Evolutionary conservation across 2,329 filamentous ascomycete genomes (phyloP), one percentile per base, ranked within the genome.

Genomic region (Fusarium sp.): DNA sequence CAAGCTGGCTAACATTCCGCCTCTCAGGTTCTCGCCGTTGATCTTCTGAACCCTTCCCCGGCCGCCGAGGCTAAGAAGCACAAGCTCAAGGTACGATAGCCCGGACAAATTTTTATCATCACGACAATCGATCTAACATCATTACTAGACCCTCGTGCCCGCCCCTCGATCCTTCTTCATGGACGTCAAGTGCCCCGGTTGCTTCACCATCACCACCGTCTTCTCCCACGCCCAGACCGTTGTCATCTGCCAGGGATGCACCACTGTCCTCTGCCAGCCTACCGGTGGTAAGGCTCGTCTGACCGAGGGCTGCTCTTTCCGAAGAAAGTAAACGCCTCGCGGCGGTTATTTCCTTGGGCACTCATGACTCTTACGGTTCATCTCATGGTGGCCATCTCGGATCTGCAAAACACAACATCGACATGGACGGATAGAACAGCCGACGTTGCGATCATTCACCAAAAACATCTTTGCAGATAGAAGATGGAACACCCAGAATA

Each of bases 161-260:
- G 92, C 90, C 77, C 96, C 96, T 81, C 94, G 96, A 85, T 98
- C 95, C 78, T 99, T 98, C 93, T 99, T 99, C 93, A 99, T 99
- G 96, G 96, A 99, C 84, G 96, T 99, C 89, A 99, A 99, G 92
- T 99, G 96, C 93, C 96, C 96, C 84, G 96, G 96, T 82, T 99
- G 96, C 93, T 99, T 98, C 92, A 98, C 95, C 86, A 99, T 99
- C 91, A 99, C 96, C 85, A 99, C 96, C 85, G 96, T 99, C 87
- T 99, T 98, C 93, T 98, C 95, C 75, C 96, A 99, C 90, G 96
- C 96, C 85, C 96, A 99, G 90, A 99, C 96, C 84, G 96, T 99
- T 84, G 96, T 99, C 86, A 97, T 98, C 90, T 99, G 96, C 92
- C 94, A 94, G 83, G 96, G 96, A 81, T 99, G 96, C 93, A 97